Conservation (phyloP, 2,329 filamentous ascomycete genomes). For the Pyricularia sp. region DNA sequence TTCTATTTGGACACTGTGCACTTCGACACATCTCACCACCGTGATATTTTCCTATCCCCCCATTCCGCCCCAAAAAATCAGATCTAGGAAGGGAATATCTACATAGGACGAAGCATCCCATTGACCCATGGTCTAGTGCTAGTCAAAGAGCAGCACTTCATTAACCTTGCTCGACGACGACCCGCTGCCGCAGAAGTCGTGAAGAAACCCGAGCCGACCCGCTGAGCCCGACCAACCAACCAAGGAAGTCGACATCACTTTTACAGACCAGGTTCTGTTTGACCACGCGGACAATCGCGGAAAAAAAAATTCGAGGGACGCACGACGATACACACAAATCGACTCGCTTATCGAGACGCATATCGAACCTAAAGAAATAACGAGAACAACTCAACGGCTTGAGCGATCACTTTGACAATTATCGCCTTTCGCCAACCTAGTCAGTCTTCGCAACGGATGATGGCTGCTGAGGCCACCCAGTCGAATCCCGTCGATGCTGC, state of each 20-base stretch:
- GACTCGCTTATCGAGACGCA: neutral
- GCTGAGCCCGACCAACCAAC: slow-evolving; percentile 1
- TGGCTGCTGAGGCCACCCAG: slow-evolving; percentile 48
- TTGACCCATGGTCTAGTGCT: neutral
- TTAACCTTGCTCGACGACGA: neutral
- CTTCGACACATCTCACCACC: neutral
- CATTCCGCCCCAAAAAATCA: neutral
- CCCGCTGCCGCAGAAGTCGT: neutral
- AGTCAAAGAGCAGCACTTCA: neutral
- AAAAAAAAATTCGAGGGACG: neutral
- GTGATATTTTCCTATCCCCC: neutral
- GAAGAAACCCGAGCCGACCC: neutral
- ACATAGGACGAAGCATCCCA: neutral
- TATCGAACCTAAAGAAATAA: neutral
- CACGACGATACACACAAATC: neutral
- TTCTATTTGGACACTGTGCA: neutral
- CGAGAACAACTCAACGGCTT: slow-evolving; percentile 8
- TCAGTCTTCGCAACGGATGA: slow-evolving; percentile 41
- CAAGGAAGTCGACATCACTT: slow-evolving; percentile 1
- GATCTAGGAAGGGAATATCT: neutral
- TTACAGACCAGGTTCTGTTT: neutral
- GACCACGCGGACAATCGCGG: neutral
- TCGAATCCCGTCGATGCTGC: slow-evolving; percentile 40
- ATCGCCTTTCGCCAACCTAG: slow-evolving; percentile 5
- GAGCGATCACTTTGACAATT: slow-evolving; percentile 6